Base-by-base conservation (phyloP, 108 stramenopile species). In the Chaetoceros muelleri region DNA sequence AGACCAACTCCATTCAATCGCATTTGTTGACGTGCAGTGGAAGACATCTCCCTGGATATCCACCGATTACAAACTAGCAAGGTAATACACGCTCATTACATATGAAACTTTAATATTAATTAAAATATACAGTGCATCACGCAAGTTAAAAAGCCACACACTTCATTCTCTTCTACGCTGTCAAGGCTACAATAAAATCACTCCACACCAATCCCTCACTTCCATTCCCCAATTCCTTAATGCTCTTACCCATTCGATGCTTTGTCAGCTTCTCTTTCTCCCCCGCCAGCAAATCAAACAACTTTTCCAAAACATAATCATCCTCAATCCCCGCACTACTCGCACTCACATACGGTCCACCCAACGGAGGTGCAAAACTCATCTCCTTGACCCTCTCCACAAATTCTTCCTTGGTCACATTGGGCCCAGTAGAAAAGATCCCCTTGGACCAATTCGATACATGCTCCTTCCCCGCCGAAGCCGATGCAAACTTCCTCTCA, bases 161-260 rank as follows among this genome's bases (percentile, higher is more conserved):
- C n/a, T n/a, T n/a, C n/a, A 40, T 40, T 40, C n/a, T 17, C 48
- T 49, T n/a, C 7, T 22, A 7, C n/a, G 5, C 22, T 21, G 27
- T 23, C 67, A 85, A 23, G 25, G 84, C 84, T 18, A 70, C 58
- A 25, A 64, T 57, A 57, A 90, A 90, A 27, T 52, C 55, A 2
- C 78, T 60, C 80, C 82, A 90, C 16, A 75, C 84, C 22, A 90
- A 30, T 19, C 83, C 87, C 44, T 85, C 75, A 59, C 85, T 84
- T 10, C 81, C 87, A 30, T 62, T 55, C 19, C 84, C 69, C 18
- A 90, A 27, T 8, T 69, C 65, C 48, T 84, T 85, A 58, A 90
- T 71, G 34, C 71, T 65, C 22, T 55, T 58, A 18, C 72, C 56
- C 84, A 90, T 85, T n/a, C 71, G 59, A 63, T 75, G 69, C 47